Base-by-base conservation (phyloP, 1,284 basidiomycete genomes). In the Malassezia pachydermatis region DNA sequence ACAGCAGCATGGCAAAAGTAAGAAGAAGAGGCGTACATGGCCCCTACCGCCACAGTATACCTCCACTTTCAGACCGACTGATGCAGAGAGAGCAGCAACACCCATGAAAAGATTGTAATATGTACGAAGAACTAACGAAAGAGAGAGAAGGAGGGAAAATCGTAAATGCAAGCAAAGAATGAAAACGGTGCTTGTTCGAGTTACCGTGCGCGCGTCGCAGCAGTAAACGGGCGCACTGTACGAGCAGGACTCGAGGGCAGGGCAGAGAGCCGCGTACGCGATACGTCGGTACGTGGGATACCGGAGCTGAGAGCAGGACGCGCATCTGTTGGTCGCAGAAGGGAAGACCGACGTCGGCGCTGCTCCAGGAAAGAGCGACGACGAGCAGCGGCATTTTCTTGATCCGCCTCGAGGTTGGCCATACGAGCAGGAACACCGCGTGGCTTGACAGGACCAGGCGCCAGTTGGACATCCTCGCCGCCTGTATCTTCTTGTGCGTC, bases 331-430 rank as follows among this genome's bases (percentile, higher is more conserved):
- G 49, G 49, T 5, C 49, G 49, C 10, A 51, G 38, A 5, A 51
- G 29, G 11, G 49, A 45, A 4, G 49, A 46, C 13, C 49, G 49
- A 16, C 49, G 42, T 13, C 33, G 30, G 17, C 43, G 49, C 35
- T 37, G 41, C 8, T 45, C 38, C 9, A 20, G 16, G 14, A 43
- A 22, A n/a, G 11, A 10, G 9, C 45, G 37, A 29, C 27, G 16
- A 13, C 44, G 43, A 9, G 36, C 13, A 35, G 25, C 4, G 16
- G 28, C 7, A 25, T 52, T 52, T 29, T 52, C 50, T 14, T 52
- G 50, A n/a, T 36, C 44, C 7, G 13, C 10, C 3, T 10, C 23
- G 7, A 23, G 9, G 5, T 39, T 41, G 5, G 11, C 13, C 7
- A 17, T 19, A 11, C 22, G 25, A 6, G 14, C 10, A 1, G 20